phyloP scores from a whole-genome alignment of 2,329 filamentous ascomycete species.

The Phaeoacremonium minimum region DNA sequence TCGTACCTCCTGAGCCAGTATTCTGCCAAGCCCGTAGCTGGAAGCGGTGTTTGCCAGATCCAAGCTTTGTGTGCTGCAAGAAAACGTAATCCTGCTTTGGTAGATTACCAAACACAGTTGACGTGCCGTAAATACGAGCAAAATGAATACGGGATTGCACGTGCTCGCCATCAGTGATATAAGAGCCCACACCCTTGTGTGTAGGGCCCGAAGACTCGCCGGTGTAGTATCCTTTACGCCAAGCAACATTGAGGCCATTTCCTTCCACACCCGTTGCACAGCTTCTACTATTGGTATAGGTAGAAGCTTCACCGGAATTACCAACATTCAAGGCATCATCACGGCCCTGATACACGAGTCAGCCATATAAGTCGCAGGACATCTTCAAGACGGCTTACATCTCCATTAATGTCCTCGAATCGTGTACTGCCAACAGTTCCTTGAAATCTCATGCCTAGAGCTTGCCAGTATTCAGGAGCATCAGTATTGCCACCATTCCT shows the following conservation, averaged over 20 bases:
- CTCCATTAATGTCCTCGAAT: background rate
- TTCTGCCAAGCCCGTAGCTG: conserved; percentile 14
- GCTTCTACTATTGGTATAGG: conserved; percentile 17
- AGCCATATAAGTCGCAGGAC: background rate
- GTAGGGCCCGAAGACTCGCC: conserved; percentile 9
- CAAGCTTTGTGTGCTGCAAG: conserved; percentile 9
- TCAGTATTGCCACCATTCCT: background rate
- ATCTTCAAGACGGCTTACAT: background rate
- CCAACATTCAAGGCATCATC: background rate
- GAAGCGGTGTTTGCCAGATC: conserved; percentile 6
- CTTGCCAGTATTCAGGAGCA: background rate
- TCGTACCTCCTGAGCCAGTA: conserved; percentile 14
- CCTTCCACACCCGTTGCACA: conserved; percentile 11
- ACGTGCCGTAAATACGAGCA: conserved; percentile 16
- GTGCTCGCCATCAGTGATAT: conserved; percentile 4
- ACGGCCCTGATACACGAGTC: background rate
- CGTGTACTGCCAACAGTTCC: background rate
- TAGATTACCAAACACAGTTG: background rate
- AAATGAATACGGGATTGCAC: conserved; percentile 17
- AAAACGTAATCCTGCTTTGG: conserved; percentile 14
- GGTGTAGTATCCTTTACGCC: conserved; percentile 13
- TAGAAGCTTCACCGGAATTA: conserved; percentile 2
- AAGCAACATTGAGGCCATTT: conserved; percentile 16
- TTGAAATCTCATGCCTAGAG: background rate
- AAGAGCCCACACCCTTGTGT: conserved; percentile 5